phyloP scores from a whole-genome alignment of 805 yeast genomes.

The Ogataea parapolymorpha region DNA sequence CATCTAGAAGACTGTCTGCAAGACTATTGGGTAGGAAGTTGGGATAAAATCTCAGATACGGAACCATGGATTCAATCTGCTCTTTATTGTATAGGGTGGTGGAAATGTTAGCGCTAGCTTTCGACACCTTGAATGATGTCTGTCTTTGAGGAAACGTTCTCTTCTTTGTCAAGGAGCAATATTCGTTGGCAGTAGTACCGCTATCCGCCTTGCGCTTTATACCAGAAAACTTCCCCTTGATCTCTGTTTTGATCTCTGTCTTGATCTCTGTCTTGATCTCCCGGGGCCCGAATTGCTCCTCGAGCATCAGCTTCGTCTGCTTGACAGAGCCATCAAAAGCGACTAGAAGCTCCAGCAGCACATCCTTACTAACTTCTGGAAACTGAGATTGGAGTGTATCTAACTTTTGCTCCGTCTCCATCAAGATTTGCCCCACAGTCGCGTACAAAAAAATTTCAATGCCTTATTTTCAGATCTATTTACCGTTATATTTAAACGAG shows the following conservation, averaged over 20 bases:
- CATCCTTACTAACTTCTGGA: constrained; percentile 41
- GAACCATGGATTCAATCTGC: constrained; percentile 41
- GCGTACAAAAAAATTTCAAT: constrained; percentile 2
- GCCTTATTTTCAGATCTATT: constrained; percentile 1
- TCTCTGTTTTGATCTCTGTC: too few relatives aligned
- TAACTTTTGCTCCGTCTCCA: constrained; percentile 40
- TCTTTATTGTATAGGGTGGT: constrained; percentile 46
- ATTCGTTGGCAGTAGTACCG: too few relatives aligned
- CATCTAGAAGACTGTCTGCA: constrained; percentile 43
- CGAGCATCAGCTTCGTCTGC: constrained; percentile 39
- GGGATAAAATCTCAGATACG: constrained; percentile 48
- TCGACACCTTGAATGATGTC: background rate
- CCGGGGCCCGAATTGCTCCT: constrained; percentile 29
- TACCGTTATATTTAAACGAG: constrained; percentile 4
- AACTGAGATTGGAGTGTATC: constrained; percentile 34
- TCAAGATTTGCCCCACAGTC: constrained; percentile 5
- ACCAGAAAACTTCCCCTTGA: too few relatives aligned
- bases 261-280: background rate
- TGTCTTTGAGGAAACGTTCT: background rate
- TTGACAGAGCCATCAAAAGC: constrained; percentile 53
- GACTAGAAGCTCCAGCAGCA: constrained; percentile 48
- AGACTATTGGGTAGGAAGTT: constrained; percentile 50
- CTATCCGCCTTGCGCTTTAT: too few relatives aligned
- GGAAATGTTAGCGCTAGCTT: background rate
- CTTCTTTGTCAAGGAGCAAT: too few relatives aligned